Evolutionary conservation across 768 basidiomycete species (phyloP).

Genomic region (Suillus paluster): DNA sequence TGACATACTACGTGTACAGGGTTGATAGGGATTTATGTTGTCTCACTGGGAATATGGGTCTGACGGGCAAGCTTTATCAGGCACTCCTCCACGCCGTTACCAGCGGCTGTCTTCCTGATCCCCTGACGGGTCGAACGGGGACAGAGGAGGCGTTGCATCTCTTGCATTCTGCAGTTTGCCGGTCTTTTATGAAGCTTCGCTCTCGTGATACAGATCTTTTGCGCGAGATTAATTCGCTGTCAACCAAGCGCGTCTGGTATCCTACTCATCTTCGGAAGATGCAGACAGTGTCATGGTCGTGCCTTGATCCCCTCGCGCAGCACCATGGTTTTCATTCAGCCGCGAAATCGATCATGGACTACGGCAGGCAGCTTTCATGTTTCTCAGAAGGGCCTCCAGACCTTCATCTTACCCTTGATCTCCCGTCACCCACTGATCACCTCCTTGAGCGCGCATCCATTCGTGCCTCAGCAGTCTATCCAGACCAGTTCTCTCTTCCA

Average conservation of each 20-base stretch:
- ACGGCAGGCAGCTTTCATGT: slow-evolving; percentile 21
- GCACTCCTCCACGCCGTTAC: slow-evolving; percentile 52
- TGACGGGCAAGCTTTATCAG: slow-evolving; percentile 38
- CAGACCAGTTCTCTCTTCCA: slow-evolving; percentile 13
- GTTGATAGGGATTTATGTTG: slow-evolving; percentile 36
- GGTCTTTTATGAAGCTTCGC: slow-evolving; percentile 44
- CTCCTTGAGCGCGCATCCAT: slow-evolving; percentile 23
- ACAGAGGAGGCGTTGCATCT: slow-evolving; percentile 47
- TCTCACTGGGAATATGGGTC: slow-evolving; percentile 29
- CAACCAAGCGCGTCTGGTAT: slow-evolving; percentile 42
- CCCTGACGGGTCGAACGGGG: slow-evolving; percentile 47
- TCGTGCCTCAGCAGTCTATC: slow-evolving; percentile 20
- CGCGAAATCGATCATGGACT: slow-evolving; percentile 33
- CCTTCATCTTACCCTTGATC: not conserved
- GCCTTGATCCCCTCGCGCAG: slow-evolving; percentile 30
- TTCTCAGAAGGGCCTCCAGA: slow-evolving; percentile 10
- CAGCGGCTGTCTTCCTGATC: slow-evolving; percentile 43
- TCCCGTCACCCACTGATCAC: slow-evolving; percentile 11
- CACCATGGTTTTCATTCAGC: slow-evolving; percentile 32
- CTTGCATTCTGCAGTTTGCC: slow-evolving; percentile 40
- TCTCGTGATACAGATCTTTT: slow-evolving; percentile 37
- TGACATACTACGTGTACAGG: slow-evolving; percentile 32
- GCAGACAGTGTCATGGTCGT: slow-evolving; percentile 30
- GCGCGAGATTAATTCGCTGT: slow-evolving; percentile 36
- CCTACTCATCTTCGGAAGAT: slow-evolving; percentile 41